phyloP scores from a whole-genome alignment of 2,329 filamentous ascomycete genomes.

The Cladosporium oxysporum region DNA sequence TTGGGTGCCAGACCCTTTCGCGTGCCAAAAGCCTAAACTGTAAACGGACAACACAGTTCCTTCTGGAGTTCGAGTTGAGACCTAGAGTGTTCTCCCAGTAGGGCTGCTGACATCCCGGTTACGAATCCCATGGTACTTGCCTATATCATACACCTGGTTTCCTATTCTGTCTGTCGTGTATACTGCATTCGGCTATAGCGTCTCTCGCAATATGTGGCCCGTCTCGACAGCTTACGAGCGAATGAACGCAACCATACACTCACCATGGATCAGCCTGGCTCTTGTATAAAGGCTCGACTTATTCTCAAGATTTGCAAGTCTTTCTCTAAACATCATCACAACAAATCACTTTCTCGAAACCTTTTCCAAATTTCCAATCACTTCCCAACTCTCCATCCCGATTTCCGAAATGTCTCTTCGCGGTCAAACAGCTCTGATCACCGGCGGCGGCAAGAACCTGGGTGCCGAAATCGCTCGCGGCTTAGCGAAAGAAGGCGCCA shows the following conservation, averaged over 20 bases:
- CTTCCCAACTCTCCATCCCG: neutral
- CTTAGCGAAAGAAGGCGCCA: slow-evolving; percentile 40
- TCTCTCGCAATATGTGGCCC: neutral
- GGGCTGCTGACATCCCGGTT: neutral
- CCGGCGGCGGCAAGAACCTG: slow-evolving; percentile 47
- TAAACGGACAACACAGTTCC: neutral
- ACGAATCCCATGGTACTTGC: neutral
- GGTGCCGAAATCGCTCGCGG: slow-evolving; percentile 43
- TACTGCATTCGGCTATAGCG: neutral
- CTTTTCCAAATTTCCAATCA: neutral
- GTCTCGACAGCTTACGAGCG: neutral
- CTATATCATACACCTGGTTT: neutral
- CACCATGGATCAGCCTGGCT: neutral
- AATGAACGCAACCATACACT: neutral
- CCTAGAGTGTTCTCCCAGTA: neutral
- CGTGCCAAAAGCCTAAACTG: neutral
- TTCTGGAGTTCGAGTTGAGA: neutral
- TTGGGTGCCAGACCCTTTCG: neutral
- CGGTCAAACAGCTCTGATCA: slow-evolving; percentile 46
- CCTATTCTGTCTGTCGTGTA: neutral
- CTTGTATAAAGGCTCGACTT: neutral
- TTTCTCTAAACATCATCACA: neutral
- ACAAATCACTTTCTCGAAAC: neutral
- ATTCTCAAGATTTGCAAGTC: neutral
- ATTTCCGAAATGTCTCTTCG: slow-evolving; percentile 38